Percentiles rank a stretch among this genome's conserved stretches.
Conservation (phyloP, 2,329 filamentous ascomycete species). For the Leptographium lundbergii region DNA sequence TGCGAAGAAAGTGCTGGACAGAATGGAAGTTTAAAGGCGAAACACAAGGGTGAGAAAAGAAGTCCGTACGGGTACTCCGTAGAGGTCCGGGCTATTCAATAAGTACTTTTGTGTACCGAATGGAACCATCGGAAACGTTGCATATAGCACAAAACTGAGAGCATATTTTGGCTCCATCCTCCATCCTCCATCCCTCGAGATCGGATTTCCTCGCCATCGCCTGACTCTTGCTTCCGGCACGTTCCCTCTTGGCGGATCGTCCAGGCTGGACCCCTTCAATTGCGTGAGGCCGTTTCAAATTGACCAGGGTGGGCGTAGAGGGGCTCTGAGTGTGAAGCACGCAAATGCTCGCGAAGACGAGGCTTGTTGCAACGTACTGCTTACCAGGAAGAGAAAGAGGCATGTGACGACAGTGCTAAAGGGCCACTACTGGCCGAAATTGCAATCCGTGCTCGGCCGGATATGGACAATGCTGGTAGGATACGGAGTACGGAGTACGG, state of each 20-base stretch:
- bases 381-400: no score
- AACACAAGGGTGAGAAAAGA: background rate
- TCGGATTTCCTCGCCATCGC: background rate
- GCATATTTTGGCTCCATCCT: background rate
- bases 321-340: background rate
- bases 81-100: background rate
- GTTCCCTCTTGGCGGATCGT: background rate
- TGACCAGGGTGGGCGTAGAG: background rate
- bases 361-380: no score
- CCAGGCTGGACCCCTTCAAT: conserved; percentile 14
- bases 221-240: background rate
- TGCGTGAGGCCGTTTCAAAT: conserved; percentile 28
- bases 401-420: no score
- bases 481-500: no score
- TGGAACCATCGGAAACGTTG: background rate
- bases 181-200: background rate
- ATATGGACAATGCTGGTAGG: background rate
- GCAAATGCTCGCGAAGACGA: background rate
- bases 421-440: no score
- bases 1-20: background rate
- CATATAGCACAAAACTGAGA: background rate
- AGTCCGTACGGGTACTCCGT: background rate
- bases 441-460: no score
- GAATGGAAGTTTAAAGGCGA: background rate
- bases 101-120: background rate